phyloP scores from a whole-genome alignment of 2,329 filamentous ascomycete genomes.

The Verticillium alfalfae region DNA sequence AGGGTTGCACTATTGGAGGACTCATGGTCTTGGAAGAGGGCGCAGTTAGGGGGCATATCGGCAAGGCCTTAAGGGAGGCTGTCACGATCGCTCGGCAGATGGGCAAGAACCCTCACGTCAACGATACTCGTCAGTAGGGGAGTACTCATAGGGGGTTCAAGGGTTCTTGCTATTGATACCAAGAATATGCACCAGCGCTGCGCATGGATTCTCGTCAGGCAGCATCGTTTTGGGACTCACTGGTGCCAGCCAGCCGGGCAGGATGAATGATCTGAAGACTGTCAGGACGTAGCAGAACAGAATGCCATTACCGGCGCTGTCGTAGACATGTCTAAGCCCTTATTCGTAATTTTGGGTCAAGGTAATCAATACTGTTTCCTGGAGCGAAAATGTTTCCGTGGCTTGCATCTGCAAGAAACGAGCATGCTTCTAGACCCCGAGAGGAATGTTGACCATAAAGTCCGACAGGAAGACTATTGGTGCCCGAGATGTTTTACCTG shows the following conservation, averaged over 20 bases:
- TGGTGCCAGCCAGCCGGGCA: not conserved
- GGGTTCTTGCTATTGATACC: not conserved
- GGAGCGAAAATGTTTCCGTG: slow-evolving; percentile 6
- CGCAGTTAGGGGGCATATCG: slow-evolving; percentile 37
- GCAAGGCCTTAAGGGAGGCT: slow-evolving; percentile 37
- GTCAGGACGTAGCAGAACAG: not conserved
- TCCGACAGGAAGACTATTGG: slow-evolving; percentile 10
- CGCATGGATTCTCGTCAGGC: not conserved
- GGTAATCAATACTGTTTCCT: not conserved
- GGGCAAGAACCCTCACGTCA: slow-evolving; percentile 30
- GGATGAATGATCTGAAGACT: not conserved
- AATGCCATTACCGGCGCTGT: not conserved
- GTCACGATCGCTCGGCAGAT: slow-evolving; percentile 38
- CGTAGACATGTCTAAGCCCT: not conserved
- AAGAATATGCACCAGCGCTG: not conserved
- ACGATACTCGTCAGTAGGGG: slow-evolving; percentile 24
- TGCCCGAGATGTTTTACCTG: not conserved
- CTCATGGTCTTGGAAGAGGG: slow-evolving; percentile 55
- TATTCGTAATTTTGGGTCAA: not conserved
- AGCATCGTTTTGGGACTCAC: not conserved
- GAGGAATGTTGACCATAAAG: slow-evolving; percentile 22
- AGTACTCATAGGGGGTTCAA: too few relatives aligned
- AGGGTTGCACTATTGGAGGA: slow-evolving; percentile 56
- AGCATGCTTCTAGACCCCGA: slow-evolving; percentile 24
- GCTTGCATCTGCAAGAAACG: slow-evolving; percentile 21